Evolutionary conservation across 2,329 filamentous ascomycete species (phyloP).

Genomic region (Tolypocladium sp.): DNA sequence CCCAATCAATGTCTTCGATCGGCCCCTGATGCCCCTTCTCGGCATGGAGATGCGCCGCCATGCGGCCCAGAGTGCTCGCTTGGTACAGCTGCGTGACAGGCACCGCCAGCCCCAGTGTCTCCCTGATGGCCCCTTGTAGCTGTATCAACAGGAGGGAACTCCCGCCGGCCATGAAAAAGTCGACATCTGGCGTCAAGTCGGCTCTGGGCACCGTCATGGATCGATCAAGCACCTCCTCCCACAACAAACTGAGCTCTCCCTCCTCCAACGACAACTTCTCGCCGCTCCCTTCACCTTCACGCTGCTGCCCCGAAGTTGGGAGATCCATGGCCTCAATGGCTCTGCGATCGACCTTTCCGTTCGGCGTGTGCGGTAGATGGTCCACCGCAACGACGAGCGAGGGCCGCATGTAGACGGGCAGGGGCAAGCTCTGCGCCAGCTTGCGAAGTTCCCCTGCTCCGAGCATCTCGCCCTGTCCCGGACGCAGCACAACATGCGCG

Average conservation of each 20-base stretch:
- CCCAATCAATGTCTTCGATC: neutral
- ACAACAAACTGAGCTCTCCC: constrained; percentile 4
- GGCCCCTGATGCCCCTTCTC: constrained; percentile 5
- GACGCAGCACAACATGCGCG: constrained; percentile 13
- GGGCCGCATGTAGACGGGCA: constrained; percentile 3
- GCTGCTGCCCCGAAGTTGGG: neutral
- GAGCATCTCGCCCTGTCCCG: neutral
- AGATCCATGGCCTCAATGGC: neutral
- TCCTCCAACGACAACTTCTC: neutral
- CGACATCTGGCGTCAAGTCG: constrained; percentile 12
- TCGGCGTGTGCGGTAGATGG: neutral
- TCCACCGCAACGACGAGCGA: constrained; percentile 1
- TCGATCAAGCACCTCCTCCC: constrained; percentile 6
- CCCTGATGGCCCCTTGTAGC: constrained; percentile 19
- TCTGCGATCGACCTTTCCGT: constrained; percentile 1
- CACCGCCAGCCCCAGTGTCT: constrained; percentile 19
- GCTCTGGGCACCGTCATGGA: neutral
- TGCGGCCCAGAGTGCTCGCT: constrained; percentile 24
- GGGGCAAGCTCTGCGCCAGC: neutral
- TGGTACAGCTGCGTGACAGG: constrained; percentile 27
- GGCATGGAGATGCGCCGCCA: constrained; percentile 23
- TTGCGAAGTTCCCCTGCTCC: neutral
- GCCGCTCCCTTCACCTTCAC: neutral
- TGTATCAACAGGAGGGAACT: constrained; percentile 29
- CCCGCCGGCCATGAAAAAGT: constrained; percentile 34